These are phyloP conservation scores for Curvularia hawaiiensis DNA, from an alignment of 2,329 filamentous ascomycete genomes.

Conservation along the genomic window DNA sequence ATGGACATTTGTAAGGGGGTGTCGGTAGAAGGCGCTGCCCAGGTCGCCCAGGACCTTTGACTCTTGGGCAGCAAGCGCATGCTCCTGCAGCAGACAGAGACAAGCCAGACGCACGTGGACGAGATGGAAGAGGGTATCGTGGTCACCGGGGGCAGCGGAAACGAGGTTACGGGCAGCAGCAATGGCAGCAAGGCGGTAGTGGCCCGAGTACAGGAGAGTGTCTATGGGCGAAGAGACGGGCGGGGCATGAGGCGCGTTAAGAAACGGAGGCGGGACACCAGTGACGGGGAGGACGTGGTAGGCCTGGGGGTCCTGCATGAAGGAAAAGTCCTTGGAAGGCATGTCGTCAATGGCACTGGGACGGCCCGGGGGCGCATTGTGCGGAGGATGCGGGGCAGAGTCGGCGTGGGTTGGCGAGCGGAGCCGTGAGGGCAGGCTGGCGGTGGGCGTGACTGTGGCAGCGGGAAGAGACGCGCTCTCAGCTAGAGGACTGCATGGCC, in stretches of 20 bases:
- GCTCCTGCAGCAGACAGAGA: slow-evolving; percentile 76
- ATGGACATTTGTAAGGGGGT: slow-evolving; percentile 53
- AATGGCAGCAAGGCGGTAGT: slow-evolving; percentile 81
- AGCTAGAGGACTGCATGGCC: slow-evolving; percentile 29
- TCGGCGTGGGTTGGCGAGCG: slow-evolving; percentile 29
- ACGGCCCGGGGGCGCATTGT: slow-evolving; percentile 19
- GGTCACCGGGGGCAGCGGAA: slow-evolving; percentile 59
- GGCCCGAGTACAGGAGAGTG: slow-evolving; percentile 70
- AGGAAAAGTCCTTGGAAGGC: slow-evolving; percentile 72
- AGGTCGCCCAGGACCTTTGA: slow-evolving; percentile 67
- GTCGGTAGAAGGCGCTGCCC: slow-evolving; percentile 57
- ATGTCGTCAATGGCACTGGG: slow-evolving; percentile 36
- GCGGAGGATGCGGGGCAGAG: slow-evolving; percentile 24
- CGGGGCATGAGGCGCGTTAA: slow-evolving; percentile 69
- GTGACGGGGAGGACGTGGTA: slow-evolving; percentile 74
- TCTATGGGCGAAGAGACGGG: slow-evolving; percentile 65
- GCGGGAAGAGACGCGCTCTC: slow-evolving; percentile 9
- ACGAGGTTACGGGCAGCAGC: slow-evolving; percentile 67
- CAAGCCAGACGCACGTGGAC: slow-evolving; percentile 83
- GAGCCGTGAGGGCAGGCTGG: slow-evolving; percentile 25
- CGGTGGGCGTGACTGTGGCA: background rate
- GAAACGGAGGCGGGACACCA: slow-evolving; percentile 69
- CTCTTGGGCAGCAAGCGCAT: slow-evolving; percentile 62
- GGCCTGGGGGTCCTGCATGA: slow-evolving; percentile 23
- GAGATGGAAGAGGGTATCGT: slow-evolving; percentile 72